These are phyloP conservation scores for Podaxis pistillaris DNA, from an alignment of 768 basidiomycete genomes.

Conservation along the genomic window DNA sequence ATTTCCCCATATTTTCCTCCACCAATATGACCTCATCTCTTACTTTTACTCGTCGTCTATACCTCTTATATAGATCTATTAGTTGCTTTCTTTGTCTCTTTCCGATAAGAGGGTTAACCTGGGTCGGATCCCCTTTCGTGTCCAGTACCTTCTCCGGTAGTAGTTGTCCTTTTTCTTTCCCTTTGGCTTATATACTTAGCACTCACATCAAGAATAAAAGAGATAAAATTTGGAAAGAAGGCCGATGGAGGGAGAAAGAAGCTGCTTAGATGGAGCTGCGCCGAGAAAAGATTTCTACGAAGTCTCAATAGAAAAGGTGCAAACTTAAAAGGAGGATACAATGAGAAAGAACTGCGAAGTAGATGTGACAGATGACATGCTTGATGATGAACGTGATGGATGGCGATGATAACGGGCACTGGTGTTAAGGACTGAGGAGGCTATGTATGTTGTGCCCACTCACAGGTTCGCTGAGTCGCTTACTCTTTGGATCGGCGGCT, in stretches of 20 bases:
- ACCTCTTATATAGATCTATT: constrained; percentile 4
- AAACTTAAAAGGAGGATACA: background rate
- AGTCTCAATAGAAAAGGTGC: background rate
- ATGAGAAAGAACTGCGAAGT: background rate
- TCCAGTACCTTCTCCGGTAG: background rate
- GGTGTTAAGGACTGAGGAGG: background rate
- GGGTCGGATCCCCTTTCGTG: background rate
- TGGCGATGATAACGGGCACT: background rate
- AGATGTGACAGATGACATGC: background rate
- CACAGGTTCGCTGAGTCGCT: background rate
- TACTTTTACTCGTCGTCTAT: background rate
- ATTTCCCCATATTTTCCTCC: constrained; percentile 5
- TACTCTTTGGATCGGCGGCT: background rate
- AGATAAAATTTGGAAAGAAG: background rate
- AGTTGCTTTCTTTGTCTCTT: background rate
- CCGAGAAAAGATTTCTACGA: background rate
- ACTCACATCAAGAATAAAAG: constrained; percentile 1
- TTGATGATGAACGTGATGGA: background rate
- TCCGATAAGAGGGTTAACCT: background rate
- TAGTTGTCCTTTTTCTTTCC: background rate
- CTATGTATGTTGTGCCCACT: background rate
- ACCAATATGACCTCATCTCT: constrained; percentile 7
- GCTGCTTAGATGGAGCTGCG: background rate
- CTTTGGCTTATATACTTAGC: constrained; percentile 6
- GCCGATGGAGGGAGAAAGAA: background rate